Conservation (phyloP, 148 eudicot genomes). For the Rhododendron vialii region DNA sequence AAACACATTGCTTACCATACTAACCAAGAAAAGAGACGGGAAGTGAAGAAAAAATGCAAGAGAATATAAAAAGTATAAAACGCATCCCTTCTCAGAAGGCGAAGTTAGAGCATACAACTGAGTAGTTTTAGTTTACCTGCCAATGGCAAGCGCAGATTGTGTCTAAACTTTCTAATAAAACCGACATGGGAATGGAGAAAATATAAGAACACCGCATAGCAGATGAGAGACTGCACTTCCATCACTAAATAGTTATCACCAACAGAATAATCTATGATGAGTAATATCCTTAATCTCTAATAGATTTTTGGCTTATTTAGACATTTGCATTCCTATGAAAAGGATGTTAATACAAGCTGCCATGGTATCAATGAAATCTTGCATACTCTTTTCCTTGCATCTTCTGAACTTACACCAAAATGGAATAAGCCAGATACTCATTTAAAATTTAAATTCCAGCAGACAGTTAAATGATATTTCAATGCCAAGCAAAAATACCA, state of each 20-base stretch:
- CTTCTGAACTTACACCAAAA: background rate
- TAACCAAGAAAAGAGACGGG: background rate
- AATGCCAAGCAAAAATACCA: background rate
- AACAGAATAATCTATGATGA: background rate
- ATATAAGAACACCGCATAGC: background rate
- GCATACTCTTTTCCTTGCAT: background rate
- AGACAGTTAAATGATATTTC: background rate
- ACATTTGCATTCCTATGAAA: background rate
- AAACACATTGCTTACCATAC: background rate
- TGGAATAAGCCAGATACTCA: background rate
- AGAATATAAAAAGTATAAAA: background rate
- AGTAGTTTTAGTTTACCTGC: background rate
- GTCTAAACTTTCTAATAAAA: background rate
- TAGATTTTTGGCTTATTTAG: background rate
- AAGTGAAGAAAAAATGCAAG: background rate
- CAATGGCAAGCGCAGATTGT: background rate
- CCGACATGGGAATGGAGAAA: background rate
- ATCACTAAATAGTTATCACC: background rate
- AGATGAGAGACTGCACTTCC: background rate
- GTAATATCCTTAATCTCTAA: background rate
- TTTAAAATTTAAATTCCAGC: background rate
- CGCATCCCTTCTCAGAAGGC: background rate
- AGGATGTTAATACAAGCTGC: background rate
- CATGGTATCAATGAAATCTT: background rate
- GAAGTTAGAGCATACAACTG: background rate